phyloP scores from a whole-genome alignment of 768 basidiomycete genomes.

The Rubroboletus pulcherrimus region DNA sequence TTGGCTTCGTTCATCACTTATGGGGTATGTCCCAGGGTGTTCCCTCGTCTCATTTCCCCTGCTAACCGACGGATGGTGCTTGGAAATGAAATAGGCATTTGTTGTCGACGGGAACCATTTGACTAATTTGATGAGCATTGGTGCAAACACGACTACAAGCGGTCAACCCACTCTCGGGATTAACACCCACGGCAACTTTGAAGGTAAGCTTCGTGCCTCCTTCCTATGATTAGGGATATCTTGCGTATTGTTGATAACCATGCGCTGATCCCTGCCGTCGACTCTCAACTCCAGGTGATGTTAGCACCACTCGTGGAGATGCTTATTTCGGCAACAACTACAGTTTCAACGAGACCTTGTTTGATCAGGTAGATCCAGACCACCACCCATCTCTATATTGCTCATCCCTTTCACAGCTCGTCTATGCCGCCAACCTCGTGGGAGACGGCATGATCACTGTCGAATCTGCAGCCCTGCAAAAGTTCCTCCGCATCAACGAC shows the following conservation, averaged over 20 bases:
- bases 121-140: slow-evolving; percentile 28
- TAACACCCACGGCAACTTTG: slow-evolving; percentile 25
- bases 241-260: neutral
- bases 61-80: neutral
- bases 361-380: slow-evolving; percentile 9
- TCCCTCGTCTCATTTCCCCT: neutral
- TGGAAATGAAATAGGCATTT: slow-evolving; percentile 14
- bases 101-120: slow-evolving; percentile 26
- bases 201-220: slow-evolving; percentile 4
- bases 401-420: slow-evolving; percentile 10
- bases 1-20: slow-evolving; percentile 22
- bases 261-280: neutral
- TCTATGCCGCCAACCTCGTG: slow-evolving; percentile 14
- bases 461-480: slow-evolving; percentile 21
- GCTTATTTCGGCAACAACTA: slow-evolving; percentile 25
- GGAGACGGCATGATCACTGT: slow-evolving; percentile 20
- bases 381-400: neutral
- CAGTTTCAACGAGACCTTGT: slow-evolving; percentile 25
- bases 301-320: slow-evolving; percentile 24
- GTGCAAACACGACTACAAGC: slow-evolving; percentile 17
- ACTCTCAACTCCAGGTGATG: slow-evolving; percentile 15
- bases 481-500: slow-evolving; percentile 22
- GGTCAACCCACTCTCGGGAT: slow-evolving; percentile 15
- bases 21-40: slow-evolving; percentile 8
- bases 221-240: neutral